Conservation (phyloP, 805 yeast genomes). For the Candida krabiensis region DNA sequence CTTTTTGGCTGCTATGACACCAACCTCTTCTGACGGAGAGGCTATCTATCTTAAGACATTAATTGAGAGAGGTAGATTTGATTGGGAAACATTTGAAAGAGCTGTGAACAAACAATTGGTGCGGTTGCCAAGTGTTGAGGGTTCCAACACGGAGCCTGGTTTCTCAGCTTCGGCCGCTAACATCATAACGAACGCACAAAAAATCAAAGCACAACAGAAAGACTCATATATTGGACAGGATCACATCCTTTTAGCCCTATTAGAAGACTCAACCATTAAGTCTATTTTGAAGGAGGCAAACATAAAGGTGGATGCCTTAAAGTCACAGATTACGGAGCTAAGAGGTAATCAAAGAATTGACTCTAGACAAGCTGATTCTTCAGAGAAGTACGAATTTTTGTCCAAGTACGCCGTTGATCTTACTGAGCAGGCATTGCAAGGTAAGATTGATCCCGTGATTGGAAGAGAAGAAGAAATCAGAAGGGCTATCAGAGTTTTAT, state of each 20-base stretch:
- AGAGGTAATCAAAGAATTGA: slow-evolving; percentile 93
- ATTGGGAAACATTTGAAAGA: slow-evolving; percentile 78
- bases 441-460: slow-evolving; percentile 96
- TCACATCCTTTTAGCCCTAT: slow-evolving; percentile 79
- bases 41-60: slow-evolving; percentile 75
- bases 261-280: slow-evolving; percentile 75
- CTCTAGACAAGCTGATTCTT: slow-evolving; percentile 90
- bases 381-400: slow-evolving; percentile 78
- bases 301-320: slow-evolving; percentile 68
- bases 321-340: slow-evolving; percentile 72
- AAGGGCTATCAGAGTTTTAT: slow-evolving; percentile 88
- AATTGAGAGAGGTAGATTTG: slow-evolving; percentile 83
- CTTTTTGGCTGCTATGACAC: slow-evolving; percentile 86
- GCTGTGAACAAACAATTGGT: slow-evolving; percentile 79
- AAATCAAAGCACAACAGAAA: slow-evolving; percentile 82
- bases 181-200: slow-evolving; percentile 70
- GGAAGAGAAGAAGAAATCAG: slow-evolving; percentile 99
- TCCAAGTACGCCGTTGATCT: slow-evolving; percentile 89
- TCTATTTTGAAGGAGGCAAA: slow-evolving; percentile 69
- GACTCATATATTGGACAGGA: slow-evolving; percentile 93
- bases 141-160: slow-evolving; percentile 81
- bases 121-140: slow-evolving; percentile 81
- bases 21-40: slow-evolving; percentile 54
- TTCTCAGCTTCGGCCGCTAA: slow-evolving; percentile 77
- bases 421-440: slow-evolving; percentile 90